Evolutionary conservation across 2,329 filamentous ascomycete genomes (phyloP), one percentile per base, ranked within the genome.

Genomic region (Sporothrix pallida): DNA sequence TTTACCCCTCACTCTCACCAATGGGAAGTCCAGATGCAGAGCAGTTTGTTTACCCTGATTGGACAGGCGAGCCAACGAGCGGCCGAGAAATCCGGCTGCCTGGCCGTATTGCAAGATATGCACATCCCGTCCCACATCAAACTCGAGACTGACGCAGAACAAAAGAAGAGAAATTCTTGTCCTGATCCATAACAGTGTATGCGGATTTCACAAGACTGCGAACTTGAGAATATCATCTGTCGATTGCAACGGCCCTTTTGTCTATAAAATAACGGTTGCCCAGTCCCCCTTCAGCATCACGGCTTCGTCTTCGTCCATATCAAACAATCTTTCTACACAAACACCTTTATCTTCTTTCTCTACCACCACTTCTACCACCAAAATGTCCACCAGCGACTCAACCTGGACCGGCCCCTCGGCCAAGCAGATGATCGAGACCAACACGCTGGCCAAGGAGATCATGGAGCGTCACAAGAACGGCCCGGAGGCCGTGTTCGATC

Each of bases 401-500:
- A 42, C 67, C 20, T 76, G 76, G 63, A 74, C 72, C 8, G 76
- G 76, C 13, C 76, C 76, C 31, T 72, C 70, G 5, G 72, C 65
- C n/a, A 37, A 42, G 7, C 56, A 74, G 8, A 77, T 77, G 75
- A 62, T 77, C 17, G 71, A 42, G 3, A 69, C 72, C 23, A 76
- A 75, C 62, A 75, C 76, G 13, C 65, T 76, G 9, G 76, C 77
- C 3, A 46, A 69, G 15, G 76, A 77, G 52, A 75, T 76, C 37
- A 76, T 77, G 20, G 72, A 71, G 20, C 75, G 76, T 71, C 72
- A 75, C 73, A 56, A n/a, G 65, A 68, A 70, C n/a, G 75, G 75
- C 58, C n/a, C 23, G 9, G 20, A 70, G 58, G 56, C 71, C 50
- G 37, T 75, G 3, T 52, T 75, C 6, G 74, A 75, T 52, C 56